Evolutionary conservation across 1,284 basidiomycete genomes (phyloP), one percentile per base, ranked within the genome.

Genomic region (Ceratobasidium sp.): DNA sequence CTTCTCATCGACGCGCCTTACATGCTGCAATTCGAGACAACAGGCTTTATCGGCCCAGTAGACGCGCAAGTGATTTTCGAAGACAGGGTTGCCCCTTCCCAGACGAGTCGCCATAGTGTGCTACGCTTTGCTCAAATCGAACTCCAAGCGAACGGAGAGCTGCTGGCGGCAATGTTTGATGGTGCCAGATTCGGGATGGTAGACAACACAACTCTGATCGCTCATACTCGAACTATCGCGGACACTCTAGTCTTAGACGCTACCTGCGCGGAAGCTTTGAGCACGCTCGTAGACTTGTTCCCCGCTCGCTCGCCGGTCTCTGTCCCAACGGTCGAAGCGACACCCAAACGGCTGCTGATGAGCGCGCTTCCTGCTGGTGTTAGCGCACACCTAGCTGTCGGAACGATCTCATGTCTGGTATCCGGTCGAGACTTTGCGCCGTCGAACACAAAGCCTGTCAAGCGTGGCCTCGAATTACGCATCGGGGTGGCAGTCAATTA

Each of bases 371-470:
- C 90, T 4, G 80, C 84, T 19, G 92, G 93, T 1, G 78, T 92
- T 31, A 84, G 86, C 14, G 79, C 86, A 19, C 88, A 90, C n/a
- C 45, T 91, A 41, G 87, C 91, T 0, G 78, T 95, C 36, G 89
- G 86, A 0, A 86, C 87, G n/a, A 83, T 93, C 60, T 89, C 90
- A 56, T 78, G 93, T 11, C 90, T 93, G 74, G 80, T 94, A 50
- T 93, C 93, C 5, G 89, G 91, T 22, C 87, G 87, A 45, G 95
- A 96, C 80, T 86, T 95, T 62, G 93, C 93, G 76, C 93, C 93
- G 0, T 82, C 86, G 0, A 91, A 92, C 78, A 85, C 87, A 22
- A 81, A 89, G 67, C 88, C 88, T 44, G 85, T 95, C 9, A 89
- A 89, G 1, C 89, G 93, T 31, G 95, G 95, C 0, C 81, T 95